Evolutionary conservation across 2,329 filamentous ascomycete species (phyloP), one percentile per base, ranked within the genome.

Genomic region (Colletotrichum orbiculare): DNA sequence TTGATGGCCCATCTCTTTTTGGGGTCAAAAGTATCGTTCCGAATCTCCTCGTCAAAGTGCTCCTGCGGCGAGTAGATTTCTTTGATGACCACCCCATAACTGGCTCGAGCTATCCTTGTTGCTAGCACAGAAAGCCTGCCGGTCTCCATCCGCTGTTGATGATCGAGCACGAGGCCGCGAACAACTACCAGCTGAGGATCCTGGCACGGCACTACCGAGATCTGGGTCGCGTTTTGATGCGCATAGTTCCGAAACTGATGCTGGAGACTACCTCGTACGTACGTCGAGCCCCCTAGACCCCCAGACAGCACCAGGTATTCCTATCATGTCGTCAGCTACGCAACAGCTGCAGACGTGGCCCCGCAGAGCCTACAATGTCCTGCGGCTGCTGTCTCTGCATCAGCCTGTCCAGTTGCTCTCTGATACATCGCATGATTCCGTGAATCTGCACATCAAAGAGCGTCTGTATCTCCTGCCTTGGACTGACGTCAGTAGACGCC

Each of bases 111-210:
- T 8, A 80, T 73, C 4, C 81, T 73, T 37, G 73, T 76, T 8
- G 77, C 74, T 8, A 87, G 74, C 1, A 85, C 81, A 0, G 82
- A 72, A 6, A 71, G 73, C 2, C 74, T 72, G 2, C 77, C 77
- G 1, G 78, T 76, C 5, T 80, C 74, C 42, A 83, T 74, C 52
- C 78, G 82, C 46, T 84, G 80, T n/a, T 85, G 74, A 10, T 83
- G 77, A 53, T 87, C 83, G 3, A 81, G 74, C 2, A 87, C 79
- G 2, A 86, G 73, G 0, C 85, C 84, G 65, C 84, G 83, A 46
- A 84, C 83, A 2, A 87, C 84, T 6, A 84, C 83, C 0, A 87
- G 80, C 59, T 86, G 83, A 0, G 85, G 84, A 49, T 87, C 84
- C 8, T 81, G 79, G 2, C 79, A 80, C 8, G 79, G 79, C 4